These are phyloP conservation scores for Kodamaea laetipori DNA, from an alignment of 805 yeast species.

Conservation along the genomic window DNA sequence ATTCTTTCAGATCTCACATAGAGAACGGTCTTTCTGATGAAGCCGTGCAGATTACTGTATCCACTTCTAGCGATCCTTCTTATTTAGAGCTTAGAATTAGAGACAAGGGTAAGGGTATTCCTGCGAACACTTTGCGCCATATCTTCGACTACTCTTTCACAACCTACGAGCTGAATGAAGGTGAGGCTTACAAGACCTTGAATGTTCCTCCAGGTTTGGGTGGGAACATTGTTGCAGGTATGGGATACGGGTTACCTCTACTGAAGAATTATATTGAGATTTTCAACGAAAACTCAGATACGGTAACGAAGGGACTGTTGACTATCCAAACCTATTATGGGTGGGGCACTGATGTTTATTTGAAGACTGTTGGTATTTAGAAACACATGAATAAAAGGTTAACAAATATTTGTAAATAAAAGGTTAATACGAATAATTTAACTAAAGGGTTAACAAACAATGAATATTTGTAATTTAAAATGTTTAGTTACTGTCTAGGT, in stretches of 20 bases:
- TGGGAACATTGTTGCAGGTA: conserved; percentile 79
- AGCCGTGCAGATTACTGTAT: conserved; percentile 42
- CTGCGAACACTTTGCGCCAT: conserved; percentile 60
- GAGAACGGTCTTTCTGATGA: conserved; percentile 52
- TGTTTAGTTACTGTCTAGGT: too few species aligned
- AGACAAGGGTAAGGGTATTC: conserved; percentile 89
- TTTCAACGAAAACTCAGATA: conserved; percentile 28
- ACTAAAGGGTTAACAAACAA: too few species aligned
- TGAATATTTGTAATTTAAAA: too few species aligned
- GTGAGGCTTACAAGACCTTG: conserved; percentile 59
- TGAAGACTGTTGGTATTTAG: conserved; percentile 39
- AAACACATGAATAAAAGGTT: neutral
- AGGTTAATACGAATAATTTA: too few species aligned
- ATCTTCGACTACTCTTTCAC: conserved; percentile 87
- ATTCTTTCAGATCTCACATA: conserved; percentile 84
- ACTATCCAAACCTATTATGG: conserved; percentile 44
- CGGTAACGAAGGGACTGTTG: conserved; percentile 39
- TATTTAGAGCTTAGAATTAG: conserved; percentile 72
- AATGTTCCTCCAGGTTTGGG: conserved; percentile 74
- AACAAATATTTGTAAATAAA: too few species aligned
- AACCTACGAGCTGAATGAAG: conserved; percentile 65
- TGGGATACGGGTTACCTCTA: conserved; percentile 94
- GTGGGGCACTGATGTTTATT: conserved; percentile 49
- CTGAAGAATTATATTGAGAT: conserved; percentile 53
- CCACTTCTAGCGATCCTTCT: conserved; percentile 35